phyloP scores from a whole-genome alignment of 352 stramenopile genomes.

The Thalassiosira exigua region DNA sequence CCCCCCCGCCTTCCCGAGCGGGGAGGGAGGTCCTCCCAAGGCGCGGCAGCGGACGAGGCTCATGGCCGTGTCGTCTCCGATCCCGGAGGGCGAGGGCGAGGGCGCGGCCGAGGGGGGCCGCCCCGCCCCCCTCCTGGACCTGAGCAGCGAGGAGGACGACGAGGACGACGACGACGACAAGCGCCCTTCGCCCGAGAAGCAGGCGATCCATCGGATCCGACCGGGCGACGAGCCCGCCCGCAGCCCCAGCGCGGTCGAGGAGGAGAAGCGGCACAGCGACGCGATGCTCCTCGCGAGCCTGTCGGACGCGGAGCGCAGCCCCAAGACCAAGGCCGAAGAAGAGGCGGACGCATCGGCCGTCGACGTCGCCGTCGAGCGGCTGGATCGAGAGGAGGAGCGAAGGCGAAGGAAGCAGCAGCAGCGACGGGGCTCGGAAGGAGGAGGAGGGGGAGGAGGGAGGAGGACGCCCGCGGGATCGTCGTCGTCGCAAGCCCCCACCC shows the following conservation, averaged over 20 bases:
- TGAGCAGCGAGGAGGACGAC: constrained; percentile 31
- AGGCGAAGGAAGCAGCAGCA: background rate
- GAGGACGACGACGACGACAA: constrained; percentile 4
- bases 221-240: background rate
- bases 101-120: background rate
- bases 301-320: constrained; percentile 42
- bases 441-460: no score
- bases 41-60: constrained; percentile 34
- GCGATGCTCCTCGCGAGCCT: constrained; percentile 57
- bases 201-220: constrained; percentile 48
- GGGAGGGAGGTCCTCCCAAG: constrained; percentile 17
- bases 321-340: constrained; percentile 22
- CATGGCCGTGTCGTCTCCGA: constrained; percentile 28
- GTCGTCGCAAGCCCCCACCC: constrained; percentile 35
- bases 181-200: no score
- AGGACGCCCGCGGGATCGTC: no score
- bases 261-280: constrained; percentile 43
- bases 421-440: no score
- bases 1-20: constrained; percentile 38
- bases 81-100: no score
- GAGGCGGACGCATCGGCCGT: background rate
- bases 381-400: constrained; percentile 8
- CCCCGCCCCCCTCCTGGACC: background rate
- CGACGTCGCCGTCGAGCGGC: background rate
- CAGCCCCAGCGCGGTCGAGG: background rate